Percentiles rank a stretch among this genome's conserved stretches.
phyloP scores from a whole-genome alignment of 1,284 basidiomycete genomes.

The Cutaneotrichosporon cyanovorans region DNA sequence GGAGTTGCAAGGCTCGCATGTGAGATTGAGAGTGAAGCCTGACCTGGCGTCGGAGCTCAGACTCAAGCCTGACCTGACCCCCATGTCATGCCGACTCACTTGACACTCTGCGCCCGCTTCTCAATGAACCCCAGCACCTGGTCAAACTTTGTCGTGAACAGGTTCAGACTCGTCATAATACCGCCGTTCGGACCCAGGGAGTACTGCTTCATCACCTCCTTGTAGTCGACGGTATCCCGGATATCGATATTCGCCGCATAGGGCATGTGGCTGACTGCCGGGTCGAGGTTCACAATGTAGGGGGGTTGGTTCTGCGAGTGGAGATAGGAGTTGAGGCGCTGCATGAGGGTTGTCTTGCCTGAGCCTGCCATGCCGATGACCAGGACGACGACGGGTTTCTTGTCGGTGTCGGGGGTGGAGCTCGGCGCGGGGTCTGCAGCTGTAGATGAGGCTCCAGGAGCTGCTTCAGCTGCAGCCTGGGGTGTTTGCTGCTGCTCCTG shows the following conservation, averaged over 20 bases:
- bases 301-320: constrained; percentile 61
- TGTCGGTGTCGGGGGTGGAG: constrained; percentile 18
- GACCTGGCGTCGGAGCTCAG: too few relatives aligned
- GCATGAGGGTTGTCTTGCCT: constrained; percentile 95
- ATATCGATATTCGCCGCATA: constrained; percentile 98
- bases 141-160: constrained; percentile 99
- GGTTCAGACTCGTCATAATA: constrained; percentile 90
- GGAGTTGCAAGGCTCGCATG: too few relatives aligned
- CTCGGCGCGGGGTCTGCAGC: neutral
- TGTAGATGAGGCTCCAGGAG: neutral
- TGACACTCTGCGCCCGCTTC: constrained; percentile 76
- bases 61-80: too few relatives aligned
- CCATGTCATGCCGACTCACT: too few relatives aligned
- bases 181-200: constrained; percentile 97
- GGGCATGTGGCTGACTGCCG: constrained; percentile 81
- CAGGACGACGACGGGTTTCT: constrained; percentile 70
- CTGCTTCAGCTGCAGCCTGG: neutral
- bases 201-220: constrained; percentile 99
- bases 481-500: neutral
- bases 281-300: constrained; percentile 96
- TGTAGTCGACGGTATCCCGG: constrained; percentile 92
- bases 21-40: too few relatives aligned
- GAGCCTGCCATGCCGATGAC: constrained; percentile 56
- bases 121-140: constrained; percentile 90
- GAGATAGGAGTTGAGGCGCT: constrained; percentile 80